phyloP scores from a whole-genome alignment of 2,329 filamentous ascomycete genomes.

The Ophiostoma ulmi region DNA sequence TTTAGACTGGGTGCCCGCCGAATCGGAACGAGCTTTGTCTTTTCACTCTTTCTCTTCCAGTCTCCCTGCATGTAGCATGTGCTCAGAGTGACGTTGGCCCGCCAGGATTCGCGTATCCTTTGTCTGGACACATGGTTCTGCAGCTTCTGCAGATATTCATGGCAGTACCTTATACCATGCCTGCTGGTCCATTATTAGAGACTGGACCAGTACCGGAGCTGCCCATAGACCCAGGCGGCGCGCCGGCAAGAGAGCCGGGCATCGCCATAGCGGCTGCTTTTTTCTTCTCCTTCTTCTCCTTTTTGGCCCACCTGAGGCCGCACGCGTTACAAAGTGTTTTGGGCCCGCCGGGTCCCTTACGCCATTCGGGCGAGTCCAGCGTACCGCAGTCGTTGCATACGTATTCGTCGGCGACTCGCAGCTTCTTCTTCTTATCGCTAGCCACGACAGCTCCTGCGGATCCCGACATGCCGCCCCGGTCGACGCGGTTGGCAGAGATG shows the following conservation, averaged over 20 bases:
- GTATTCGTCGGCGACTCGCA: conserved; percentile 80
- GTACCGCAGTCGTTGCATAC: conserved; percentile 95
- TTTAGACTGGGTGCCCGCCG: too few species aligned
- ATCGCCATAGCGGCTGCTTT: conserved; percentile 27
- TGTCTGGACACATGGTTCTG: too few species aligned
- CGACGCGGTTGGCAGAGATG: conserved; percentile 73
- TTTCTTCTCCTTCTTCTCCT: conserved; percentile 64
- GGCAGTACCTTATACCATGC: not conserved
- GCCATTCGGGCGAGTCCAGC: conserved; percentile 90
- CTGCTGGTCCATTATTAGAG: not conserved
- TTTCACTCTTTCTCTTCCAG: too few species aligned
- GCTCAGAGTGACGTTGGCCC: not conserved
- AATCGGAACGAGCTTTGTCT: too few species aligned
- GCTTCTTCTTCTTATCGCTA: conserved; percentile 76
- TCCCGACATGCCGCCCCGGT: conserved; percentile 46
- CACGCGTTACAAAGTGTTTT: conserved; percentile 97
- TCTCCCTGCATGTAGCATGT: too few species aligned
- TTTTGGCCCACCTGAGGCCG: conserved; percentile 70
- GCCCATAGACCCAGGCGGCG: too few species aligned
- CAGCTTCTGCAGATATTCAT: not conserved
- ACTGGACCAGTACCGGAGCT: not conserved
- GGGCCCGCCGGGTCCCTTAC: conserved; percentile 85
- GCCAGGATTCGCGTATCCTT: not conserved
- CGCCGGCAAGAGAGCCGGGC: not conserved
- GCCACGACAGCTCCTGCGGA: not conserved